Percentiles rank a stretch among this genome's conserved stretches.
These are phyloP conservation scores for Wickerhamomyces xylosicus DNA, from an alignment of 805 yeast species.

Conservation along the genomic window DNA sequence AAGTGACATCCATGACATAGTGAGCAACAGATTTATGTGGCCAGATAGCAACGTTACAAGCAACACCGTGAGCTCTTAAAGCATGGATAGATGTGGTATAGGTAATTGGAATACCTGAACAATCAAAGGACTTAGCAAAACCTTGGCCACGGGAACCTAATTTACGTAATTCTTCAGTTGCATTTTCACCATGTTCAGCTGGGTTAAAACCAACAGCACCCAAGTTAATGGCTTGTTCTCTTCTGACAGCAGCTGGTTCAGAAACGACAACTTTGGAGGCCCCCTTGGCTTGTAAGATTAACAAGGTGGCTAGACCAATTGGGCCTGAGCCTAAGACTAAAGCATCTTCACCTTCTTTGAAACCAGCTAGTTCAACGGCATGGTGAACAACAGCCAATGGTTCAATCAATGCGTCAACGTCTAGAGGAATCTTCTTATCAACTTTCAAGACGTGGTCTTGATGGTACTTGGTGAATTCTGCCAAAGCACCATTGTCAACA, in stretches of 20 bases:
- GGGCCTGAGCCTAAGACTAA: conserved; percentile 55
- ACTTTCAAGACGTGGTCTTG: conserved; percentile 30
- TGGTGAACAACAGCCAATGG: conserved; percentile 54
- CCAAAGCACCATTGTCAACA: conserved; percentile 36
- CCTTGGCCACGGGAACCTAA: conserved; percentile 32
- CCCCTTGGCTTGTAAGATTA: conserved; percentile 40
- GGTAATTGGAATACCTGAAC: conserved; percentile 41
- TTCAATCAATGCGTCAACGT: conserved; percentile 47
- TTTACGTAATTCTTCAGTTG: conserved; percentile 22
- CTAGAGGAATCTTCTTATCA: conserved; percentile 31
- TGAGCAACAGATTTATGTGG: conserved; percentile 32
- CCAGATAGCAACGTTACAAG: conserved; percentile 41
- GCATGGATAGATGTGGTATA: conserved; percentile 31
- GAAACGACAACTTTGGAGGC: conserved; percentile 41
- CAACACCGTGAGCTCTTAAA: conserved; percentile 31
- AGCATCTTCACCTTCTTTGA: conserved; percentile 34
- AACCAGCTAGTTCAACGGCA: conserved; percentile 37
- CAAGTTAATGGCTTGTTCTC: conserved; percentile 41
- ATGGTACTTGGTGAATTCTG: conserved; percentile 32
- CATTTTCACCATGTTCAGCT: conserved; percentile 20
- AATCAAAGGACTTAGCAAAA: conserved; percentile 41
- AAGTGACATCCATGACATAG: conserved; percentile 36
- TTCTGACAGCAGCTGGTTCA: conserved; percentile 53
- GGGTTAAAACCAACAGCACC: conserved; percentile 39
- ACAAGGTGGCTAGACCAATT: conserved; percentile 48